phyloP scores from a whole-genome alignment of 805 yeast genomes.

The Wickerhamiella australiensis region DNA sequence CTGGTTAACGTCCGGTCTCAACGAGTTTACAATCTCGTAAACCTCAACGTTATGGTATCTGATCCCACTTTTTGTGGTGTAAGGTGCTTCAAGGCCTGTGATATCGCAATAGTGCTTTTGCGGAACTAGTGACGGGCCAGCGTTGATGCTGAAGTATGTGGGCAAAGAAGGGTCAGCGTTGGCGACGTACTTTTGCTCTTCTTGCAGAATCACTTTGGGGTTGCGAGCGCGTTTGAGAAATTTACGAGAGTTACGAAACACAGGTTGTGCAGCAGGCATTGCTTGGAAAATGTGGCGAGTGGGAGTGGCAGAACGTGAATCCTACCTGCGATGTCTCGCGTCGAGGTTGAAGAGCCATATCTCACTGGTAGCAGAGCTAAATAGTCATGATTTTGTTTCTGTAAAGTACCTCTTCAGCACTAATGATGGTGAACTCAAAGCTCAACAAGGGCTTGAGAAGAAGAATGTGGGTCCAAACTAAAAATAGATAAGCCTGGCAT shows the following conservation, averaged over 20 bases:
- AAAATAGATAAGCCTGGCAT: too few relatives aligned
- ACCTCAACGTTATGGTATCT: conserved; percentile 77
- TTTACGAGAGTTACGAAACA: conserved; percentile 49
- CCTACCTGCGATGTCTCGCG: too few relatives aligned
- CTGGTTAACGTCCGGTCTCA: conserved; percentile 89
- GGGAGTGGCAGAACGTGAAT: neutral
- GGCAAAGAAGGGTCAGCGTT: conserved; percentile 34
- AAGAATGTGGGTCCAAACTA: too few relatives aligned
- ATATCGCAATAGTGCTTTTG: conserved; percentile 80
- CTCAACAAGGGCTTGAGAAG: too few relatives aligned
- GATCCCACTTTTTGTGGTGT: conserved; percentile 62
- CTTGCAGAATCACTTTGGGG: conserved; percentile 56
- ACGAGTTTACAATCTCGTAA: conserved; percentile 56
- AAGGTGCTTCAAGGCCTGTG: conserved; percentile 73
- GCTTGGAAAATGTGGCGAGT: neutral
- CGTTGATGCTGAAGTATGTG: conserved; percentile 58
- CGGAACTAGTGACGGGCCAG: conserved; percentile 82
- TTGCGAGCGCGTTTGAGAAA: conserved; percentile 59
- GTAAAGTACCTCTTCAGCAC: too few relatives aligned
- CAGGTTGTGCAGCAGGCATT: neutral
- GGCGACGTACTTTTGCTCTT: conserved; percentile 60
- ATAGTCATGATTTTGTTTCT: too few relatives aligned
- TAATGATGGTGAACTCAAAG: too few relatives aligned
- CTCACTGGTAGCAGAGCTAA: too few relatives aligned
- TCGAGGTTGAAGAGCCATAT: too few relatives aligned